Evolutionary conservation across 225 moss, liverwort and hornwort species (phyloP).

Genomic region (Polytrichum formosum): DNA sequence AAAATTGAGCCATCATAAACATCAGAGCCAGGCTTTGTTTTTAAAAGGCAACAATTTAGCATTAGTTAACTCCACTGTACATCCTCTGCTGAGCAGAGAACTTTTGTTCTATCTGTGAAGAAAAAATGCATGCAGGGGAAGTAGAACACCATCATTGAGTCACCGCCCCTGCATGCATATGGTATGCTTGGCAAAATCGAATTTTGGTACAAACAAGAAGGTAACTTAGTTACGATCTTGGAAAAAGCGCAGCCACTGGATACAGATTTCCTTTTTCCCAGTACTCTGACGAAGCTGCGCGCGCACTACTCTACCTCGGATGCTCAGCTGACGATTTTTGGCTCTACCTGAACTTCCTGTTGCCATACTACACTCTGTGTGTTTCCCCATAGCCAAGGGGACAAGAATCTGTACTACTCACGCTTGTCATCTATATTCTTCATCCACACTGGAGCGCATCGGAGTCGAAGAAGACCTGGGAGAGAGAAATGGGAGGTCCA

Average conservation of each 20-base stretch:
- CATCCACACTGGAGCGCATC: too few relatives aligned
- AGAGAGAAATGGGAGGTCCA: conserved; percentile 6
- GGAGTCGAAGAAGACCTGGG: too few relatives aligned
- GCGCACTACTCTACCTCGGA: conserved; percentile 2
- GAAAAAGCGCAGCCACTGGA: conserved; percentile 37
- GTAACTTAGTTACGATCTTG: conserved; percentile 42
- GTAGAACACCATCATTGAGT: background rate
- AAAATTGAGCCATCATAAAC: too few relatives aligned
- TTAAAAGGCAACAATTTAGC: background rate
- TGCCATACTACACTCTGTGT: conserved; percentile 14
- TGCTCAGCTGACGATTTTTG: conserved; percentile 15
- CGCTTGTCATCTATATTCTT: conserved; percentile 8
- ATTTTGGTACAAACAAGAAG: conserved; percentile 35
- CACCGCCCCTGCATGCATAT: background rate
- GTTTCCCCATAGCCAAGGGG: conserved; percentile 18
- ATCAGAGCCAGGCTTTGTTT: too few relatives aligned
- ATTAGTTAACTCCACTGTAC: background rate
- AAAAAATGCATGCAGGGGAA: conserved; percentile 4
- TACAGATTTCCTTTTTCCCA: conserved; percentile 7
- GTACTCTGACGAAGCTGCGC: background rate
- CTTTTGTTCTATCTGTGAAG: conserved; percentile 2
- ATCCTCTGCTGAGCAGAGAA: background rate
- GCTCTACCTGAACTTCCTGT: conserved; percentile 11
- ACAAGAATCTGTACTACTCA: conserved; percentile 10
- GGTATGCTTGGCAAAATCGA: conserved; percentile 26